Percentiles rank a stretch among this genome's conserved stretches.
phyloP scores from a whole-genome alignment of 768 basidiomycete genomes.

The Lactifluus echinatus region DNA sequence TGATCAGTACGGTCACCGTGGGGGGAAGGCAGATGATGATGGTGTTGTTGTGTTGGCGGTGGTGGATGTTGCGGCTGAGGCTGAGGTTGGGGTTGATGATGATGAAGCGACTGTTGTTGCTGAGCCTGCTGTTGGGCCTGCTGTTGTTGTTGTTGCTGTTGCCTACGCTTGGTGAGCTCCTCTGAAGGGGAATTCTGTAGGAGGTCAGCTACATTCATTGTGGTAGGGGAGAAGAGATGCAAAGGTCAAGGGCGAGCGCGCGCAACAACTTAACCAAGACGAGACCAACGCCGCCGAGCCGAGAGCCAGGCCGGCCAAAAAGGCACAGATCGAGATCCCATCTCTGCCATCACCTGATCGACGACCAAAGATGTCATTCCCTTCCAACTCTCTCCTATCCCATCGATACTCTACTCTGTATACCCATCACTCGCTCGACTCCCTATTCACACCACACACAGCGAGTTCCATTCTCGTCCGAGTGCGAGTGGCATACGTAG shows the following conservation, averaged over 20 bases:
- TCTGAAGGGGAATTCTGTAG: slow-evolving; percentile 65
- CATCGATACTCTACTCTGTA: too few species aligned
- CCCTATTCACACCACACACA: too few species aligned
- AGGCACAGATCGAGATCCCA: slow-evolving; percentile 4
- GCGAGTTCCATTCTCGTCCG: too few species aligned
- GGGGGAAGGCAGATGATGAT: slow-evolving; percentile 22
- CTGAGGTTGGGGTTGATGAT: slow-evolving; percentile 17
- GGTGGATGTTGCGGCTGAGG: slow-evolving; percentile 22
- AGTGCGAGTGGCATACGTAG: too few species aligned
- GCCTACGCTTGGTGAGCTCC: slow-evolving; percentile 31
- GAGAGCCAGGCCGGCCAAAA: neutral
- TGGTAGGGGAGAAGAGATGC: slow-evolving; percentile 16
- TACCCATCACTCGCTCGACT: neutral
- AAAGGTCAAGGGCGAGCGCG: neutral
- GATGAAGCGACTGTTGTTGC: slow-evolving; percentile 18
- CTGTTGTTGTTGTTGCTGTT: slow-evolving; percentile 23
- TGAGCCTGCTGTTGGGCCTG: slow-evolving; percentile 19
- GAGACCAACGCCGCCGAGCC: neutral
- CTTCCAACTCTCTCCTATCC: too few species aligned
- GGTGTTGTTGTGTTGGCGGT: slow-evolving; percentile 23
- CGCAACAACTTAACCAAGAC: neutral
- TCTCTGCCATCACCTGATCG: neutral
- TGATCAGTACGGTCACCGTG: slow-evolving; percentile 23
- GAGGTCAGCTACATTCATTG: slow-evolving; percentile 64
- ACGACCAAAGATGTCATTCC: too few species aligned